phyloP scores from a whole-genome alignment of 2,329 filamentous ascomycete genomes.

The Hymenoscyphus scutula region DNA sequence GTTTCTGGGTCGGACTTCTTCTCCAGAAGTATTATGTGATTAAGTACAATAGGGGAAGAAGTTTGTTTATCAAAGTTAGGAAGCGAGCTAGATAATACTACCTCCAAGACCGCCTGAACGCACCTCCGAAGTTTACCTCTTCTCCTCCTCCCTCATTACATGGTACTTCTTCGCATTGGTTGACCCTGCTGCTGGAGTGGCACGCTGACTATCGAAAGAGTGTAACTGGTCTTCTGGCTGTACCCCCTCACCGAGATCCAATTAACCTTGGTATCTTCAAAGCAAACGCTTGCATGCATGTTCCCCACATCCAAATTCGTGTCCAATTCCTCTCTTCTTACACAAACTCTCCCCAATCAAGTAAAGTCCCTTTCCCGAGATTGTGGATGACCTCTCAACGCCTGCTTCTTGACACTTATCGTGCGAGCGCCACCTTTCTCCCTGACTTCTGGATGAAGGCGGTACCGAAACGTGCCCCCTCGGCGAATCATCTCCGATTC shows the following conservation, averaged over 20 bases:
- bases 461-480: not conserved
- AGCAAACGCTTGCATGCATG: not conserved
- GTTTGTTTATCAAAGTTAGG: too few species aligned
- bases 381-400: not conserved
- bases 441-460: not conserved
- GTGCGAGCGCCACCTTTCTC: not conserved
- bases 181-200: not conserved
- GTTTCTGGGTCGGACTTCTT: not conserved
- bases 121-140: too few species aligned
- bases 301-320: not conserved
- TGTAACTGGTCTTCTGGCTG: not conserved
- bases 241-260: not conserved
- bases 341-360: not conserved
- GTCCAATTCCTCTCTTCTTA: too few species aligned
- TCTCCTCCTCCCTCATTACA: not conserved
- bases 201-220: slow-evolving; percentile 1
- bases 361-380: not conserved
- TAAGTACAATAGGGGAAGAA: too few species aligned
- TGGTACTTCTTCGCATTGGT: too few species aligned
- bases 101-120: too few species aligned
- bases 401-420: not conserved
- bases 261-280: too few species aligned
- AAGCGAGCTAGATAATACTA: too few species aligned
- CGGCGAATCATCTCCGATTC: slow-evolving; percentile 1
- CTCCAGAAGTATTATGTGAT: too few species aligned